Conservation (phyloP, 305 asterid genomes). For the Rubia occidens region DNA sequence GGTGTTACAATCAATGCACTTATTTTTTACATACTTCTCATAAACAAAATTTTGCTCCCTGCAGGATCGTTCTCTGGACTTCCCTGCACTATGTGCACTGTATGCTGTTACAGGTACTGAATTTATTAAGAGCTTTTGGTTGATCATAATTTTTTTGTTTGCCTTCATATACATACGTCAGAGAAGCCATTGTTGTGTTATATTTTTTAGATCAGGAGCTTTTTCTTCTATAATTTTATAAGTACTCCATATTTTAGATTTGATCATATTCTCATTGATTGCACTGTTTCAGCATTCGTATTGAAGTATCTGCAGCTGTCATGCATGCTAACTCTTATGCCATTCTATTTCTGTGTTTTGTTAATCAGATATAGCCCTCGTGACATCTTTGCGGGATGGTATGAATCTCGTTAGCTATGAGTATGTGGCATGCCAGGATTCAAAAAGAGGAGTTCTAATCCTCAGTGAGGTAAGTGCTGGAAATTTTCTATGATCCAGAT, state of each 20-base stretch:
- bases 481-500: background rate
- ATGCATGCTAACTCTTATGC: constrained; percentile 22
- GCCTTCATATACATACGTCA: background rate
- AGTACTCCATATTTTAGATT: background rate
- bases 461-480: constrained; percentile 66
- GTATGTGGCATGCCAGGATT: constrained; percentile 89
- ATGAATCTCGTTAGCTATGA: constrained; percentile 98
- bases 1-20: background rate
- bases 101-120: constrained; percentile 71
- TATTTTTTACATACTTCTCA: background rate
- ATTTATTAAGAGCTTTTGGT: background rate
- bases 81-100: constrained; percentile 62
- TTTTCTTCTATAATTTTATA: background rate
- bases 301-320: constrained; percentile 4
- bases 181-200: background rate
- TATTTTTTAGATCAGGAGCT: background rate
- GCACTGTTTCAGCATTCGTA: background rate
- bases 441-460: constrained; percentile 82
- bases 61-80: constrained; percentile 90
- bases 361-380: constrained; percentile 76
- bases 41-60: constrained; percentile 20
- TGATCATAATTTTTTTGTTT: background rate
- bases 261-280: constrained; percentile 2
- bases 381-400: constrained; percentile 93
- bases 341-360: constrained; percentile 20